phyloP scores from a whole-genome alignment of 345 rosid species.

The Punica granatum region DNA sequence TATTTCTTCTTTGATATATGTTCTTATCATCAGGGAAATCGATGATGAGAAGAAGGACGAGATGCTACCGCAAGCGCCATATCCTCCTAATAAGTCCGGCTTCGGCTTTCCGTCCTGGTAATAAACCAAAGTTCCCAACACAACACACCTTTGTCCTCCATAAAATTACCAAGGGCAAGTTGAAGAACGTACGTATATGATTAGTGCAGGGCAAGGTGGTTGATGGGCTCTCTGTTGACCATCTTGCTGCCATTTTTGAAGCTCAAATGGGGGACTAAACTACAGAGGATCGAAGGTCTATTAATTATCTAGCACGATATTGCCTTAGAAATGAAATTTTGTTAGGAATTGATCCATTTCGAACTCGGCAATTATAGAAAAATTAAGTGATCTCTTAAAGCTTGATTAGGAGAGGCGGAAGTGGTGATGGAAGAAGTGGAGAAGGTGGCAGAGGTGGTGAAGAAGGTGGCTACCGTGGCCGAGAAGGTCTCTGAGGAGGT shows the following conservation, averaged over 20 bases:
- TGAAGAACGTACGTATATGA: neutral
- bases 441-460: conserved; percentile 37
- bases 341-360: neutral
- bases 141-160: too few relatives aligned
- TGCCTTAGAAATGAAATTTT: too few relatives aligned
- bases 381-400: too few relatives aligned
- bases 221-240: conserved; percentile 42
- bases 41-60: conserved; percentile 9
- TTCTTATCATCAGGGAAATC: conserved; percentile 9
- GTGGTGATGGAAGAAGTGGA: conserved; percentile 34
- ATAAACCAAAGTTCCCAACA: conserved; percentile 13
- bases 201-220: conserved; percentile 54
- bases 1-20: too few relatives aligned
- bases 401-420: conserved; percentile 41
- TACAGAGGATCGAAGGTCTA: conserved; percentile 49
- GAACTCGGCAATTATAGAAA: too few relatives aligned
- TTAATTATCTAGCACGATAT: neutral
- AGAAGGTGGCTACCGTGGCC: conserved; percentile 37
- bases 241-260: conserved; percentile 49
- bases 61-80: conserved; percentile 9
- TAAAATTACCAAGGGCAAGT: neutral
- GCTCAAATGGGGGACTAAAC: conserved; percentile 23
- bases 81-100: conserved; percentile 21
- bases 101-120: neutral
- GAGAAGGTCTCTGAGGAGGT: conserved; percentile 24